Conservation (phyloP, 176 grass and related monocot species). For the Aegilops umbellulata region DNA sequence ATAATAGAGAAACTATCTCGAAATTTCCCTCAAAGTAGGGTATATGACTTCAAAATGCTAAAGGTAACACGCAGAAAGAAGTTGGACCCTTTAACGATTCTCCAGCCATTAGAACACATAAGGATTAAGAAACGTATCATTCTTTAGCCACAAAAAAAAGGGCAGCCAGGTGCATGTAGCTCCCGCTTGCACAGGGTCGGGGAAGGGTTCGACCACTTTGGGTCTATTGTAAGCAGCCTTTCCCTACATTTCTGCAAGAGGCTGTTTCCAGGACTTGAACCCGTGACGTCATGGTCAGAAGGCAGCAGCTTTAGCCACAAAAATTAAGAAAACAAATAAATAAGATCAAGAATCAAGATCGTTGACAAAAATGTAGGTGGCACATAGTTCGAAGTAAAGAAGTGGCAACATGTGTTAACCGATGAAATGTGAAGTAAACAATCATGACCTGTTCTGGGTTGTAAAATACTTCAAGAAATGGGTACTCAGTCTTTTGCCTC, state of each 20-base stretch:
- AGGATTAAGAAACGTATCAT: not conserved
- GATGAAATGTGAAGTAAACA: not conserved
- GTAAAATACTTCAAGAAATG: slow-evolving; percentile 97
- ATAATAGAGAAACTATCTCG: not conserved
- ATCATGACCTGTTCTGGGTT: slow-evolving; percentile 76
- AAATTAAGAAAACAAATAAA: not conserved
- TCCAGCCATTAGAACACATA: not conserved
- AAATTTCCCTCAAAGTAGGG: not conserved
- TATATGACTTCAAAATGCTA: not conserved
- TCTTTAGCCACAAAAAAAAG: not conserved
- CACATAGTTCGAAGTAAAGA: not conserved
- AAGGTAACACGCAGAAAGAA: not conserved
- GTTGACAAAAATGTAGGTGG: not conserved
- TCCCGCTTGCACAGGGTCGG: no score
- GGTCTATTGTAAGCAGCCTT: no score
- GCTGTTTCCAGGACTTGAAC: no score
- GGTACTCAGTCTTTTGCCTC: slow-evolving; percentile 87
- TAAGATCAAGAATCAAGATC: not conserved
- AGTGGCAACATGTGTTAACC: not conserved
- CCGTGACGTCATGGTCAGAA: no score
- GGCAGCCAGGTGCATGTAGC: no score
- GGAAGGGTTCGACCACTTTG: no score
- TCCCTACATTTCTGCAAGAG: no score
- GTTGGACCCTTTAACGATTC: not conserved
- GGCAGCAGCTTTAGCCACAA: not conserved